Evolutionary conservation across 805 yeast species (phyloP).

Genomic region (Myxozyma melibiosi): DNA sequence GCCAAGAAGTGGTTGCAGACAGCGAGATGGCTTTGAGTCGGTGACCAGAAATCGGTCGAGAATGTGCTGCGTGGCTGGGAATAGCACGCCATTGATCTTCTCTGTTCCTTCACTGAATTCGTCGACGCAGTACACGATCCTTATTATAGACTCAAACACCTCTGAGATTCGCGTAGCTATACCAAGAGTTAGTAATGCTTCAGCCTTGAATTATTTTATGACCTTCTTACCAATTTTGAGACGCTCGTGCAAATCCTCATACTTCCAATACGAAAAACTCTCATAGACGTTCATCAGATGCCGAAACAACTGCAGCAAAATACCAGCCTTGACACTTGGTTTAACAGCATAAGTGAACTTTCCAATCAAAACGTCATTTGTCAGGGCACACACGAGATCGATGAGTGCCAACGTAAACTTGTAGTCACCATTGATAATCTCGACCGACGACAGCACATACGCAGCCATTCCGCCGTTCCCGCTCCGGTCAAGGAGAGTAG

Average conservation of each 20-base stretch:
- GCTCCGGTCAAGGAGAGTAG: constrained; percentile 62
- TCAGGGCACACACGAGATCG: constrained; percentile 56
- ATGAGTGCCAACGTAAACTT: constrained; percentile 62
- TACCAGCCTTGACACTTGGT: constrained; percentile 52
- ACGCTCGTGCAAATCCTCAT: constrained; percentile 56
- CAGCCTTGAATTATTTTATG: too few species aligned
- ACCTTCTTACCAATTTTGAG: constrained; percentile 56
- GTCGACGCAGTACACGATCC: constrained; percentile 59
- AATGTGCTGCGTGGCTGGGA: constrained; percentile 54
- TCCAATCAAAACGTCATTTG: constrained; percentile 47
- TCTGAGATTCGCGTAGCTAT: constrained; percentile 34
- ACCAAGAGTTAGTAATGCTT: background rate
- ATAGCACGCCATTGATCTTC: constrained; percentile 54
- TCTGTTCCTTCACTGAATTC: constrained; percentile 42
- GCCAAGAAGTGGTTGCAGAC: constrained; percentile 56
- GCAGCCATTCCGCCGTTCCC: constrained; percentile 67
- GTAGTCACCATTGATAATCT: constrained; percentile 68
- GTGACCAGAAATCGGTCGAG: constrained; percentile 59
- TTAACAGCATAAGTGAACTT: constrained; percentile 40
- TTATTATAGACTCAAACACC: constrained; percentile 58
- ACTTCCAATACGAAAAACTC: constrained; percentile 71
- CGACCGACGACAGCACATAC: constrained; percentile 68
- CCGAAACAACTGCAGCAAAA: constrained; percentile 55
- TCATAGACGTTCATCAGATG: constrained; percentile 74
- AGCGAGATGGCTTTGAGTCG: constrained; percentile 50